Evolutionary conservation across 495 filamentous ascomycete genomes (phyloP), one percentile per base, ranked within the genome.

Genomic region (Aspergillus diversus): DNA sequence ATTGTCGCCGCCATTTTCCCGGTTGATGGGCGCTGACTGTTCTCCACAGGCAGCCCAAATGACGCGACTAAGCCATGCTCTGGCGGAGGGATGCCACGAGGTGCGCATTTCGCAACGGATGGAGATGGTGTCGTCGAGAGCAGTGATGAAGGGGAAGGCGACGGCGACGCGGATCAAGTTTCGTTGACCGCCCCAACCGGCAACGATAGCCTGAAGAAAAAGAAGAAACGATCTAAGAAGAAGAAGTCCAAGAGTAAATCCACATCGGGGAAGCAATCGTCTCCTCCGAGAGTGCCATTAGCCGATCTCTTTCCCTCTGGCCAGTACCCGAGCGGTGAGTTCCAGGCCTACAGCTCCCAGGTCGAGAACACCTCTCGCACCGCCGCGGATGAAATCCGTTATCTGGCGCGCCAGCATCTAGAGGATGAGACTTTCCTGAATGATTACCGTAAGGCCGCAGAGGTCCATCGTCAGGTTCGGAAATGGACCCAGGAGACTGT

Each of bases 381-480:
- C 5, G 87, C 86, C 3, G 82, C 66, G 57, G 85, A 86, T 65
- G 86, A 89, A 70, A 73, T 78, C 39, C 79, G 86, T n/a, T 77
- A 86, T 63, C 67, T 83, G 15, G 77, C 72, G 7, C 76, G 77
- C n/a, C 59, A 55, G 11, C 65, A 81, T 60, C 71, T 79, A 51
- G 76, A 83, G 69, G 84, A 88, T 61, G 75, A 81, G n/a, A 77
- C 76, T 35, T 86, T 84, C 64, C 73, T 88, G 27, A 77, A 75
- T 13, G 79, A 88, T 55, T 89, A 88, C 62, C 83, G 86, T 16
- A 83, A 86, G 63, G 86, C 78, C 5, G 86, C 85, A 3, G 86
- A 88, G 65, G 73, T 83, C 17, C 86, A 89, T 69, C 82, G 86
- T 48, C 82, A 88, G 71, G 86, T 87, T 33, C 78, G 86, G 27